Percentiles rank a stretch among this genome's conserved stretches.
Conservation (phyloP, 2,329 filamentous ascomycete genomes). For the Lecanicillium sp. region DNA sequence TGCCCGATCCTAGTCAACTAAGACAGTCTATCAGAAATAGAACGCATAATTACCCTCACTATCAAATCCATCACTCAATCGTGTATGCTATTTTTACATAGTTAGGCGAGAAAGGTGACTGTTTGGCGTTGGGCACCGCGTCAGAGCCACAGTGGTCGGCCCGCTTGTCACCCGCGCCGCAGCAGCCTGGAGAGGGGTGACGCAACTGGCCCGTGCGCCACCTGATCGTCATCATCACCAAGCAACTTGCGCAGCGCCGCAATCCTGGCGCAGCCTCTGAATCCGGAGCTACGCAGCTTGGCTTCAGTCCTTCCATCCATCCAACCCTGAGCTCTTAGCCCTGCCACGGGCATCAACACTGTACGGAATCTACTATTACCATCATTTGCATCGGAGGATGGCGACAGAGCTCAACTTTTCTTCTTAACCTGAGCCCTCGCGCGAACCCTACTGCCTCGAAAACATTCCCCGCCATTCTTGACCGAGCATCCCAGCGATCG, state of each 20-base stretch:
- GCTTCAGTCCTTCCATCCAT: slow-evolving; percentile 3
- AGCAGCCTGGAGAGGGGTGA: slow-evolving; percentile 3
- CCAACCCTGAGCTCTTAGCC: not conserved
- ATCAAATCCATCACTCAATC: no score
- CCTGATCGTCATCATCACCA: slow-evolving; percentile 10
- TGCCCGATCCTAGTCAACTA: no score
- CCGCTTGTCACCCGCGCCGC: not conserved
- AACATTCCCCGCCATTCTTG: slow-evolving; percentile 13
- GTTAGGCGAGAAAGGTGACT: not conserved
- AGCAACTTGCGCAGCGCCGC: not conserved
- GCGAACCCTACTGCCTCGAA: not conserved
- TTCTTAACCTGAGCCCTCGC: not conserved
- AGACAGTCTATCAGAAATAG: no score
- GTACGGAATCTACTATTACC: not conserved
- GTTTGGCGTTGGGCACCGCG: not conserved
- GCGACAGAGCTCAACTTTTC: not conserved
- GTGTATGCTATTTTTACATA: no score
- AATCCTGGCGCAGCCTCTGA: slow-evolving; percentile 5
- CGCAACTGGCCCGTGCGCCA: slow-evolving; percentile 15
- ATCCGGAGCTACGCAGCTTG: slow-evolving; percentile 9
- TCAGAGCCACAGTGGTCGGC: not conserved
- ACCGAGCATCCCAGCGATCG: slow-evolving; percentile 6
- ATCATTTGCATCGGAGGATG: slow-evolving; percentile 9
- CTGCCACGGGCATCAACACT: slow-evolving; percentile 5
- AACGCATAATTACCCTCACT: no score